These are phyloP conservation scores for Pythium sukuiense DNA, from an alignment of 352 stramenopile genomes.

Conservation along the genomic window DNA sequence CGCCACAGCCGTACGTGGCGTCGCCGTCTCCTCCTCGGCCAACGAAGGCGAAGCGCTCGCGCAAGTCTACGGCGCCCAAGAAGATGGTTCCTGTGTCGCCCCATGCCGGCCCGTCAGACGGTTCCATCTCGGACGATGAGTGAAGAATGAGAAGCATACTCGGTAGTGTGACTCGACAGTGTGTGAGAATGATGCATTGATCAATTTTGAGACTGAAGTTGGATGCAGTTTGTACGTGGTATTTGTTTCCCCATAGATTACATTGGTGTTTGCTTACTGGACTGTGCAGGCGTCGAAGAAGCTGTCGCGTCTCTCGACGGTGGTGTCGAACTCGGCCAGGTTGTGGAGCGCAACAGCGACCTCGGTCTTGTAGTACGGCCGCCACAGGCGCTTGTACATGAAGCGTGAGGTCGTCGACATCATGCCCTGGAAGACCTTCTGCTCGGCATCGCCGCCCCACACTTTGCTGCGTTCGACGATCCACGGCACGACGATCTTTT, in stretches of 20 bases:
- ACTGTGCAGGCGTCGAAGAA: conserved; percentile 24
- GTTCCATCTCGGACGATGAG: conserved; percentile 9
- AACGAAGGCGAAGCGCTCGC: conserved; percentile 22
- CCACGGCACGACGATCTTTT: conserved; percentile 83
- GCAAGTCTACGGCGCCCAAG: conserved; percentile 21
- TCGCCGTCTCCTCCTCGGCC: conserved; percentile 8
- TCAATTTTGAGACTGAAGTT: neutral
- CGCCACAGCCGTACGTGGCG: neutral
- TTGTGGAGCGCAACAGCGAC: conserved; percentile 79
- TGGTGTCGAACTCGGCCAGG: conserved; percentile 63
- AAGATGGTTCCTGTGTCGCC: conserved; percentile 13
- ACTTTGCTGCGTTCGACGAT: conserved; percentile 85
- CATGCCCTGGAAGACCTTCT: conserved; percentile 66
- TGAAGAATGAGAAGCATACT: neutral
- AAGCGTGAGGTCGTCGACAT: conserved; percentile 77
- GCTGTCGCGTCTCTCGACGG: conserved; percentile 18
- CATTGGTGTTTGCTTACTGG: conserved; percentile 25
- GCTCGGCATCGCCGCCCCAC: conserved; percentile 73
- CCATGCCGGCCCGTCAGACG: neutral
- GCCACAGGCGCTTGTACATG: conserved; percentile 84
- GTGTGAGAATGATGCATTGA: neutral
- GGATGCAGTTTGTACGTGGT: neutral
- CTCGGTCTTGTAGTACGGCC: conserved; percentile 80
- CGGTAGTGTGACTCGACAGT: neutral
- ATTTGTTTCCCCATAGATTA: conserved; percentile 15